Base-by-base conservation (phyloP, 306 rosid genomes). In the Dryas drummondii region DNA sequence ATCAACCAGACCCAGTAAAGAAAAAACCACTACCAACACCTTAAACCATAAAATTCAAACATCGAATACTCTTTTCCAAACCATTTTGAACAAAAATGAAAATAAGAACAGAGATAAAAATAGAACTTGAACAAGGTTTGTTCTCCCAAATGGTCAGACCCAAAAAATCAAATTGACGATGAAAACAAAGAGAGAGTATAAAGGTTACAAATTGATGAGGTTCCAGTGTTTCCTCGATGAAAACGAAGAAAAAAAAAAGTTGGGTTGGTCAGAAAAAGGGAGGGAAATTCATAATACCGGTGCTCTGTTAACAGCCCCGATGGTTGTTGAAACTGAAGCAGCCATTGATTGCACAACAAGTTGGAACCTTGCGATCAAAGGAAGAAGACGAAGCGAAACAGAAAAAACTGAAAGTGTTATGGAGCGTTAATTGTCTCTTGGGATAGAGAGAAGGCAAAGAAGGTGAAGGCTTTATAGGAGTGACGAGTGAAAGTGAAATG, bases 301-400 rank as follows among this genome's bases (percentile, higher is more conserved):
- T 78, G 85, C 75, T 50, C 75, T 65, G 87, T 83, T 85, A 49
- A 90, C 50, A 60, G 84, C 86, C 80, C 86, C 85, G 62, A 87
- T 19, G 64, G 87, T 80, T 48, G 87, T 71, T 70, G 94, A 51
- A 50, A 90, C 76, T 61, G 94, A 82, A 79, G 87, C 70, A 50
- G 94, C 92, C 98, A 90, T 87, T 58, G 78, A 73, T 45, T 44
- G 47, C 46, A 57, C 19, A 5, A 40, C 67, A 55, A 5, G 26
- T 22, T 5, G 9, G 14, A 72, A 56, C 14, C 54, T 13, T 70
- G 49, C 37, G 9, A 55, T 70, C 17, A 17, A 32, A 41, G n/a
- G 10, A 45, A 44, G 68, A 56, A 44, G 22, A 19, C 7, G 56
- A 72, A 57, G 46, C 22, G 51, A 46, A 69, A 8, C 60, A 14